phyloP scores from a whole-genome alignment of 768 basidiomycete genomes.

The Calocybe indica region DNA sequence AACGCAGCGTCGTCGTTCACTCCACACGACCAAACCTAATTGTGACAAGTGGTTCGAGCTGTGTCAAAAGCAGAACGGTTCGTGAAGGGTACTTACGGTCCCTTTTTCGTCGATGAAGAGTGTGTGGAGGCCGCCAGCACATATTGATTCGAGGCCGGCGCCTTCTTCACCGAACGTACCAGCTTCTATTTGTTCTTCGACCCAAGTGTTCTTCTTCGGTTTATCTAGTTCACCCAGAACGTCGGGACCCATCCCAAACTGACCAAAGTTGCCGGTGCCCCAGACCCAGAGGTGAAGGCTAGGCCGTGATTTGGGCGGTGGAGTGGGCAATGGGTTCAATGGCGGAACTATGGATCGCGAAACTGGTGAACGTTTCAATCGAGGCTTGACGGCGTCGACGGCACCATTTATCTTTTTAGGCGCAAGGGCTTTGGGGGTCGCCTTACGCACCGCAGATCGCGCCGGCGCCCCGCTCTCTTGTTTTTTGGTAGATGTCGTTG shows the following conservation, averaged over 20 bases:
- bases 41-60: not conserved
- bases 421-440: slow-evolving; percentile 9
- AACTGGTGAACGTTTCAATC: slow-evolving; percentile 20
- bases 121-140: slow-evolving; percentile 85
- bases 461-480: slow-evolving; percentile 34
- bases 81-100: slow-evolving; percentile 49
- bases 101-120: slow-evolving; percentile 87
- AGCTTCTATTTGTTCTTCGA: slow-evolving; percentile 67
- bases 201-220: slow-evolving; percentile 73
- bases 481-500: slow-evolving; percentile 29
- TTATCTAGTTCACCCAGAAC: slow-evolving; percentile 64
- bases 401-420: slow-evolving; percentile 21
- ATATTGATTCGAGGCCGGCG: slow-evolving; percentile 78
- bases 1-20: slow-evolving; percentile 88
- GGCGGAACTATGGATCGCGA: not conserved
- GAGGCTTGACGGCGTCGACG: slow-evolving; percentile 7
- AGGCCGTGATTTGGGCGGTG: slow-evolving; percentile 53
- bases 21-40: slow-evolving; percentile 81
- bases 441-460: slow-evolving; percentile 18
- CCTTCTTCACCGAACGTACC: slow-evolving; percentile 65
- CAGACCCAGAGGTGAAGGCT: slow-evolving; percentile 75
- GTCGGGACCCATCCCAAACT: slow-evolving; percentile 87
- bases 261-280: slow-evolving; percentile 93
- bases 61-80: not conserved
- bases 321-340: slow-evolving; percentile 60